Base-by-base conservation (phyloP, 2,329 filamentous ascomycete genomes). In the Hypoxylon sp. region DNA sequence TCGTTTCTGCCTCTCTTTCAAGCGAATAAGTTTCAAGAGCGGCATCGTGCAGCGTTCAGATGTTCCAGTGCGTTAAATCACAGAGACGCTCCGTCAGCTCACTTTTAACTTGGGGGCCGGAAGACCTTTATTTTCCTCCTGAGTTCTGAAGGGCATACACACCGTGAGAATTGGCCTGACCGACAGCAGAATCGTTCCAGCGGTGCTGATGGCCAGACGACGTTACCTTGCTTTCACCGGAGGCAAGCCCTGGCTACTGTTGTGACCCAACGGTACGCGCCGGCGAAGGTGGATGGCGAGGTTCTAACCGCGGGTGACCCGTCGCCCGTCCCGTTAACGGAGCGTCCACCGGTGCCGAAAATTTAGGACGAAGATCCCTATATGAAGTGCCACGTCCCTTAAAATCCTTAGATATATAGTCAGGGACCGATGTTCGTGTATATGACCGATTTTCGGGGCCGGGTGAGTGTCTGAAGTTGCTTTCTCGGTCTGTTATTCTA, bases 391-490 rank as follows among this genome's bases (percentile, higher is more conserved):
- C 33, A n/a, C 14, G 49, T 20, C 1, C 32, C 49, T 1, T 18
- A 38, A 5, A n/a, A 38, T 24, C 16, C 8, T 3, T 38, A 20
- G 49, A 5, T 7, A 4, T 32, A 51, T n/a, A 36, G 4, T 18
- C 32, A 48, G 26, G 24, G 45, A 8, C 33, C n/a, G 16, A 5
- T 33, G 3, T 30, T 49, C 11, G 42, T 52, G 6, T 61, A 62
- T 26, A 38, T 62, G 51, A 51, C 59, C 0, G 59, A 56, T 45
- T 62, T 51, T 16, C 20, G 28, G 14, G 48, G 53, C 20, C 40
- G 36, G 12, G 42, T 26, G 7, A 26, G 22, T 11, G n/a, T n/a
- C n/a, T 3, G 11, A 2, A 4, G 0, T 8, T 20, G 7, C 36
- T 14, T 33, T 16, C 9, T 3, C n/a, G 8, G 8, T 6, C 7